Evolutionary conservation across 768 basidiomycete species (phyloP).

Genomic region (Gautieria morchelliformis): DNA sequence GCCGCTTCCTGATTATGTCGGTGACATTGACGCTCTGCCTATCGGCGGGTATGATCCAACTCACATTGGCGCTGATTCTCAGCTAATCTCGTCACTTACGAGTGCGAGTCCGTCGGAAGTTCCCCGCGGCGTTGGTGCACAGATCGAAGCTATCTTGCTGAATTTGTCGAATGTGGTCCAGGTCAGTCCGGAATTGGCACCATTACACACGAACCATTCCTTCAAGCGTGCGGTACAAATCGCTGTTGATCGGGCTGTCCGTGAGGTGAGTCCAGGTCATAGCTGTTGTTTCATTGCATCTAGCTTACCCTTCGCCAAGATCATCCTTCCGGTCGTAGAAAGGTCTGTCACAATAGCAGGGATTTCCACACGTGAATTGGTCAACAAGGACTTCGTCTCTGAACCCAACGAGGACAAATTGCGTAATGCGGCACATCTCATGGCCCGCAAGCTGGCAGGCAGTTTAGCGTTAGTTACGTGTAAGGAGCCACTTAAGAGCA

Average conservation of each 20-base stretch:
- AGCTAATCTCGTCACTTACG: slow-evolving; percentile 50
- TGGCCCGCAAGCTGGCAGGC: slow-evolving; percentile 96
- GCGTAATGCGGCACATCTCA: slow-evolving; percentile 84
- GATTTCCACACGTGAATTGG: slow-evolving; percentile 92
- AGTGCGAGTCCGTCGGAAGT: slow-evolving; percentile 47
- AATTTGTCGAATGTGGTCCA: slow-evolving; percentile 63
- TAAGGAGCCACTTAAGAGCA: slow-evolving; percentile 92
- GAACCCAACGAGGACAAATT: slow-evolving; percentile 87
- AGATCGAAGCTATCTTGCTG: slow-evolving; percentile 73
- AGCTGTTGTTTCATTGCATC: neutral
- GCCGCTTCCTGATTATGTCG: slow-evolving; percentile 67
- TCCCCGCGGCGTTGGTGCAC: slow-evolving; percentile 59
- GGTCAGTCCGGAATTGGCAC: slow-evolving; percentile 69
- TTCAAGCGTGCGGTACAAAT: slow-evolving; percentile 88
- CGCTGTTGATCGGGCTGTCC: slow-evolving; percentile 88
- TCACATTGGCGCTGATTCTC: slow-evolving; percentile 42
- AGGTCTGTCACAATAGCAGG: slow-evolving; percentile 97
- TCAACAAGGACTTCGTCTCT: slow-evolving; percentile 91
- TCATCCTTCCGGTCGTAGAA: slow-evolving; percentile 95
- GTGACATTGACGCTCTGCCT: slow-evolving; percentile 70
- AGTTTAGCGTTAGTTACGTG: slow-evolving; percentile 95
- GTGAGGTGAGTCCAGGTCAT: slow-evolving; percentile 54
- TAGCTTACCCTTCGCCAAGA: slow-evolving; percentile 33
- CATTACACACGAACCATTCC: slow-evolving; percentile 62
- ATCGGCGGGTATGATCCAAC: slow-evolving; percentile 61